These are phyloP conservation scores for Pleurotus cornucopiae DNA, from an alignment of 768 basidiomycete genomes.

Conservation along the genomic window DNA sequence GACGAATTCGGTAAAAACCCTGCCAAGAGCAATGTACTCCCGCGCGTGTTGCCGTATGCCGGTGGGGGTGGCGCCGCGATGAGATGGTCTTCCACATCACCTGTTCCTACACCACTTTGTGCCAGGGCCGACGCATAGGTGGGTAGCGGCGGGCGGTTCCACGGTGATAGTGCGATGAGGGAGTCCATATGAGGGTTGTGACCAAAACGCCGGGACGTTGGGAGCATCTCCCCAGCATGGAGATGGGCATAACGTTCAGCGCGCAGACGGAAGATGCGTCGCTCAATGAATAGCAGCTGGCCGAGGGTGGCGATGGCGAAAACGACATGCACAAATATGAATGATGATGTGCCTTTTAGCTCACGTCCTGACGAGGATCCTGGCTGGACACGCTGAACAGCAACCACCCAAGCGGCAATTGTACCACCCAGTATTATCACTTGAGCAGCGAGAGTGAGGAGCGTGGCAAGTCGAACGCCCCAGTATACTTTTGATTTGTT, in stretches of 20 bases:
- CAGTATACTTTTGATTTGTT: slow-evolving; percentile 31
- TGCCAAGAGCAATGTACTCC: slow-evolving; percentile 57
- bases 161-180: slow-evolving; percentile 51
- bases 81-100: slow-evolving; percentile 68
- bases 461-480: slow-evolving; percentile 43
- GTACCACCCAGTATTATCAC: slow-evolving; percentile 38
- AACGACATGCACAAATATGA: slow-evolving; percentile 59
- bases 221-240: slow-evolving; percentile 56
- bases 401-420: slow-evolving; percentile 53
- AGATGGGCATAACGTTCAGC: slow-evolving; percentile 57
- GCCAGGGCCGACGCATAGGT: slow-evolving; percentile 70
- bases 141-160: slow-evolving; percentile 67
- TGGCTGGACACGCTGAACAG: slow-evolving; percentile 20
- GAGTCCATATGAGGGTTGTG: slow-evolving; percentile 18
- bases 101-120: slow-evolving; percentile 64
- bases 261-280: slow-evolving; percentile 59
- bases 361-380: neutral
- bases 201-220: slow-evolving; percentile 27
- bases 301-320: slow-evolving; percentile 49
- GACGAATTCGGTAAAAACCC: slow-evolving; percentile 47
- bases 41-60: slow-evolving; percentile 72
- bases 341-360: slow-evolving; percentile 19
- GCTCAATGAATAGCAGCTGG: slow-evolving; percentile 61
- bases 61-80: slow-evolving; percentile 71
- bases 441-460: slow-evolving; percentile 39